Evolutionary conservation across 1,284 basidiomycete species (phyloP).

Genomic region (Fomitopsis palustris): DNA sequence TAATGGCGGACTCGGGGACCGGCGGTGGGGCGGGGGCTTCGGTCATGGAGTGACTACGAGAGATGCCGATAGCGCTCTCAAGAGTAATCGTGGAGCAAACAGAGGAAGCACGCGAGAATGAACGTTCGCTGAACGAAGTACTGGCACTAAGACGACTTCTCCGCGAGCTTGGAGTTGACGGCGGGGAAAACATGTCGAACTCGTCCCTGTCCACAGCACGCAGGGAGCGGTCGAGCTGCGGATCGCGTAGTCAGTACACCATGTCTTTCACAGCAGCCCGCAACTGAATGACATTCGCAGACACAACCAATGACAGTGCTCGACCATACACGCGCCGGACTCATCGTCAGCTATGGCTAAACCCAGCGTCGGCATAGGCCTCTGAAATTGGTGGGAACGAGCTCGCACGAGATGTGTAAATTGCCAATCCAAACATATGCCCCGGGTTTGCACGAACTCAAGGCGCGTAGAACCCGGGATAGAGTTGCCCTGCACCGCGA

Average conservation of each 20-base stretch:
- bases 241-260: not conserved
- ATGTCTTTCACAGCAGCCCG: not conserved
- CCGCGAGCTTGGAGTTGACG: not conserved
- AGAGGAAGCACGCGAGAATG: constrained; percentile 1
- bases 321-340: too few species aligned
- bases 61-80: not conserved
- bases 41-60: not conserved
- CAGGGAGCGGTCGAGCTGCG: not conserved
- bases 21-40: not conserved
- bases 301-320: too few species aligned
- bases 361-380: too few species aligned
- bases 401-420: too few species aligned
- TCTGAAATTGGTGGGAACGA: too few species aligned
- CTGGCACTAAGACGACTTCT: not conserved
- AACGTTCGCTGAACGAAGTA: constrained; percentile 2
- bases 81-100: not conserved
- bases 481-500: too few species aligned
- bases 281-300: not conserved
- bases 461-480: too few species aligned
- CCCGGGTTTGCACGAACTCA: too few species aligned
- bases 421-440: too few species aligned
- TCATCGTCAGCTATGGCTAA: too few species aligned
- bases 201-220: not conserved
- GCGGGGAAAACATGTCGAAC: not conserved
- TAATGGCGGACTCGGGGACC: constrained; percentile 1